Conservation (phyloP, 306 rosid species). For the Purshia tridentata region DNA sequence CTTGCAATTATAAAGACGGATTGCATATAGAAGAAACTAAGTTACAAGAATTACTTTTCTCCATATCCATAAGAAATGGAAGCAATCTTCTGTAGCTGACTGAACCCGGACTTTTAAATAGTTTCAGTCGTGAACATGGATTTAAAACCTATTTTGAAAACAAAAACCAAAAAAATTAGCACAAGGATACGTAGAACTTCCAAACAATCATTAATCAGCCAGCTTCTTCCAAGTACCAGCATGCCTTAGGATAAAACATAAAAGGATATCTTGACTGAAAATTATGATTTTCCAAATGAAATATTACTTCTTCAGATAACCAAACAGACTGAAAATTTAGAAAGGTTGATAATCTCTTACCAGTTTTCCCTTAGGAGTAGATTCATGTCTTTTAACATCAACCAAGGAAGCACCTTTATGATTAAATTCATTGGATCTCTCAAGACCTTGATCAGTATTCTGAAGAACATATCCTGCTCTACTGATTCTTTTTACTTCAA, state of each 20-base stretch:
- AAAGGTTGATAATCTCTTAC: slow-evolving; percentile 28
- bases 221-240: slow-evolving; percentile 1
- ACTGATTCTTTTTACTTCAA: slow-evolving; percentile 25
- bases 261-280: neutral
- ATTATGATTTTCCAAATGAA: neutral
- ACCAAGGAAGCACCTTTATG: slow-evolving; percentile 10
- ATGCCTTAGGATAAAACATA: neutral
- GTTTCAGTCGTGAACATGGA: slow-evolving; percentile 44
- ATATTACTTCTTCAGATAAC: neutral
- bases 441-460: slow-evolving; percentile 23
- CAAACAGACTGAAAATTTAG: neutral
- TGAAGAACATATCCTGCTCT: slow-evolving; percentile 24
- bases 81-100: slow-evolving; percentile 64
- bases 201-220: neutral
- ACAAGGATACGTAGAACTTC: neutral
- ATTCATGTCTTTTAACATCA: slow-evolving; percentile 22
- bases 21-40: slow-evolving; percentile 17
- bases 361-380: slow-evolving; percentile 31
- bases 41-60: slow-evolving; percentile 36
- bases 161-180: slow-evolving; percentile 4
- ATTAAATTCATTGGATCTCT: slow-evolving; percentile 22
- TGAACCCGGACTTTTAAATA: slow-evolving; percentile 48
- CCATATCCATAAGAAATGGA: slow-evolving; percentile 48
- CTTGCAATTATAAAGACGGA: neutral
- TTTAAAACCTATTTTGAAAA: slow-evolving; percentile 43